Evolutionary conservation across 139 green algal species (phyloP).

Genomic region (Coccomyxa sp.): DNA sequence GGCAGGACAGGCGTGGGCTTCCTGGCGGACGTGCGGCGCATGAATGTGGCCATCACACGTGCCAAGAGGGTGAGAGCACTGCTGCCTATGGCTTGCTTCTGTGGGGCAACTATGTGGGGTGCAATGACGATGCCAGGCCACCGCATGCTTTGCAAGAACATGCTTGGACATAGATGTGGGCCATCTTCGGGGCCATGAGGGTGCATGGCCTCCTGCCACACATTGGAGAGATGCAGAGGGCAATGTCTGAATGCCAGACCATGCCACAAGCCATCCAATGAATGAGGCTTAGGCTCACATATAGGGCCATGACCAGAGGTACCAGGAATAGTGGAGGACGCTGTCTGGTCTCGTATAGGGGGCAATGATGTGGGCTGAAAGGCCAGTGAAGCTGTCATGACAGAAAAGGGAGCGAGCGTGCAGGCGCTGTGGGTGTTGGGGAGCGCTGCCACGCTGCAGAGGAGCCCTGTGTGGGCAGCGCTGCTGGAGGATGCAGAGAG

Average conservation of each 20-base stretch:
- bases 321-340: not conserved
- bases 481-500: conserved; percentile 11
- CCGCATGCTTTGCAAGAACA: not conserved
- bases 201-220: not conserved
- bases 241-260: not conserved
- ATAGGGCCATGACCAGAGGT: not conserved
- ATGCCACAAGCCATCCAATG: too few species aligned
- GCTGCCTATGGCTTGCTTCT: not conserved
- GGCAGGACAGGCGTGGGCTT: conserved; percentile 50
- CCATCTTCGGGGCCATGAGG: not conserved
- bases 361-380: not conserved
- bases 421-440: conserved; percentile 78
- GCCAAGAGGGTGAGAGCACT: not conserved
- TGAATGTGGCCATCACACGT: conserved; percentile 77
- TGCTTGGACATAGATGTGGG: not conserved
- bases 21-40: conserved; percentile 69
- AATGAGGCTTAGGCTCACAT: not conserved
- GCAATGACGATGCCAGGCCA: not conserved
- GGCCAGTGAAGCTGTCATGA: not conserved
- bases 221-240: not conserved
- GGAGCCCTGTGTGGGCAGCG: conserved; percentile 14
- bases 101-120: not conserved
- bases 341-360: not conserved
- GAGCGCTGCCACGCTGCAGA: conserved; percentile 42
- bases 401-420: conserved; percentile 56